Evolutionary conservation across 1,139 yeast species (phyloP).

Genomic region (Arxiozyma slooffiae): DNA sequence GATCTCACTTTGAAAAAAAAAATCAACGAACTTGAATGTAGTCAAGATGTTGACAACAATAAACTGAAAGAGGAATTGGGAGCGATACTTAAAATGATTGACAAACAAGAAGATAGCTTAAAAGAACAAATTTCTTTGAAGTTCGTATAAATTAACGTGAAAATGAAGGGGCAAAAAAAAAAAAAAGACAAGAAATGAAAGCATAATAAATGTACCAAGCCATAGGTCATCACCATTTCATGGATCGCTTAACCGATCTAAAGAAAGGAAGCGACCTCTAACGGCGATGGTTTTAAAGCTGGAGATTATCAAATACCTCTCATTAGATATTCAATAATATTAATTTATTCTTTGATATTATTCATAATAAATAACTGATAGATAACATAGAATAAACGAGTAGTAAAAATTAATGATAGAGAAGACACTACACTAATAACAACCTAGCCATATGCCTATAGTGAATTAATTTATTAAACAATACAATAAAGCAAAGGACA

Average conservation of each 20-base stretch:
- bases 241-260: slow-evolving; percentile 47
- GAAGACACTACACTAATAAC: neutral
- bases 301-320: slow-evolving; percentile 26
- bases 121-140: slow-evolving; percentile 22
- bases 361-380: neutral
- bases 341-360: slow-evolving; percentile 10
- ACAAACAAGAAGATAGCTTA: slow-evolving; percentile 20
- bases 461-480: neutral
- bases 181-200: neutral
- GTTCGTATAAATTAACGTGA: slow-evolving; percentile 8
- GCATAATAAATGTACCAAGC: slow-evolving; percentile 53
- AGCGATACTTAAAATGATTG: slow-evolving; percentile 12
- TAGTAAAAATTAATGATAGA: neutral
- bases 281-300: slow-evolving; percentile 88
- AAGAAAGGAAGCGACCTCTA: slow-evolving; percentile 57
- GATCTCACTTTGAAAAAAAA: slow-evolving; percentile 18
- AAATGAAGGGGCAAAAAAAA: neutral
- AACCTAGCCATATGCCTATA: neutral
- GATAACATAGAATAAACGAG: neutral
- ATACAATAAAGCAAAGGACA: neutral
- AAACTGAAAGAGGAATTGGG: slow-evolving; percentile 11
- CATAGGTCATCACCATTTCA: slow-evolving; percentile 88
- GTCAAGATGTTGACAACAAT: neutral
- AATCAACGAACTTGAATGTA: slow-evolving; percentile 9
- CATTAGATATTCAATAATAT: slow-evolving; percentile 2